These are phyloP conservation scores for Skeletonema grethae DNA, from an alignment of 108 stramenopile species.

Conservation along the genomic window DNA sequence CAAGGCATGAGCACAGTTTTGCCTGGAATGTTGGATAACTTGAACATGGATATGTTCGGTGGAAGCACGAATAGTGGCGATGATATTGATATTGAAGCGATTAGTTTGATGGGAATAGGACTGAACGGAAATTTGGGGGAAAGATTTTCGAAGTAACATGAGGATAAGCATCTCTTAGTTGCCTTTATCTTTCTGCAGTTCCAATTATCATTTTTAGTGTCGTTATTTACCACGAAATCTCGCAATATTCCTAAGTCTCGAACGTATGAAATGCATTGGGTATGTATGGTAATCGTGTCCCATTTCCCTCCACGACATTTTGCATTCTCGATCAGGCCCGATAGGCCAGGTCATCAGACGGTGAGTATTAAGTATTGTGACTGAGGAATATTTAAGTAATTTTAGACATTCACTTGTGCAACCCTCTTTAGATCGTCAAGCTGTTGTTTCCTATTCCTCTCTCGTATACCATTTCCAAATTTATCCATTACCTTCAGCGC, in stretches of 20 bases:
- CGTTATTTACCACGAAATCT: neutral
- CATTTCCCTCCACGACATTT: no score
- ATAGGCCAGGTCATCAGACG: no score
- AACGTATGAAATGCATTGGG: no score
- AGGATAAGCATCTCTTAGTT: neutral
- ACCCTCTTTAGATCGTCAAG: no score
- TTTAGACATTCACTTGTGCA: no score
- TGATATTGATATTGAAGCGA: conserved; percentile 82
- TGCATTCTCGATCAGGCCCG: no score
- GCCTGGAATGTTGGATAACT: conserved; percentile 75
- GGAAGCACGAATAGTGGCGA: conserved; percentile 52
- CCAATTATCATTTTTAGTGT: neutral
- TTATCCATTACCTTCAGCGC: conserved; percentile 53
- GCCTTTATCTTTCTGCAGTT: neutral
- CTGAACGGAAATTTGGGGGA: conserved; percentile 23
- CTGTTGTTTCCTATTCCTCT: neutral
- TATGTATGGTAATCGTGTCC: no score
- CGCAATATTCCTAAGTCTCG: no score
- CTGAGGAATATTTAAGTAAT: no score
- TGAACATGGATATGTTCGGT: conserved; percentile 64
- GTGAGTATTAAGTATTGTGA: no score
- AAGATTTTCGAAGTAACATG: conserved; percentile 6
- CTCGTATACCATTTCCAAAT: neutral
- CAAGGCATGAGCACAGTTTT: conserved; percentile 39
- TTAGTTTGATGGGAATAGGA: conserved; percentile 84